These are phyloP conservation scores for Malus hybrid DNA, from an alignment of 331 rosid genomes.

Conservation along the genomic window DNA sequence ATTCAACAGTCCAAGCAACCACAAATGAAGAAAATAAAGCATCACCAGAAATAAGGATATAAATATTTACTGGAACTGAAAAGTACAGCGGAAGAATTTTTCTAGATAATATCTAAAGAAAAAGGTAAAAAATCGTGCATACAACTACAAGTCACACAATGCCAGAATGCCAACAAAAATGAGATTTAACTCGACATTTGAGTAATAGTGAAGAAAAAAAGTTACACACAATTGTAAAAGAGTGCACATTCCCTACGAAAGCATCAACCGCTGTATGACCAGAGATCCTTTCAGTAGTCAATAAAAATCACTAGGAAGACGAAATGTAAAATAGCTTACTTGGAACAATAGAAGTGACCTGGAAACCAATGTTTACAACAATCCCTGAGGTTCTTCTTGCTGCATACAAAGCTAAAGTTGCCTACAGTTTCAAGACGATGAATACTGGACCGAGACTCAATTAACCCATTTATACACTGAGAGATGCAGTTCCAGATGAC, in stretches of 20 bases:
- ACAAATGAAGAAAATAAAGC: background rate
- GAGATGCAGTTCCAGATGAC: background rate
- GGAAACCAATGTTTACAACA: no score
- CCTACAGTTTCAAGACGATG: constrained; percentile 35
- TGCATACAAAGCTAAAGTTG: constrained; percentile 71
- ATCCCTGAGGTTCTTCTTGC: constrained; percentile 77
- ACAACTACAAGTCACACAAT: background rate
- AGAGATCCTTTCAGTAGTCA: background rate
- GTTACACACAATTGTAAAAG: background rate
- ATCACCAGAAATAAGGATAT: no score
- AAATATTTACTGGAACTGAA: background rate
- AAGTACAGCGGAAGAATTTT: background rate
- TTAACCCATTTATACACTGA: background rate
- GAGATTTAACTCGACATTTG: background rate
- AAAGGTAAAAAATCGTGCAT: background rate
- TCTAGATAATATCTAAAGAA: background rate
- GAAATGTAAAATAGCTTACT: constrained; percentile 40
- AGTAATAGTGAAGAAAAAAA: background rate
- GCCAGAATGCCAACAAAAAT: background rate
- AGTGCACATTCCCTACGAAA: background rate
- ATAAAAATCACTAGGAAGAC: background rate
- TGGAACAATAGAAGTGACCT: constrained; percentile 75
- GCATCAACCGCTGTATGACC: background rate
- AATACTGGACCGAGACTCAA: background rate
- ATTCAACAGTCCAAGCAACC: background rate